Base-by-base conservation (phyloP, 164 flowering plant genomes). In the Tetracentron sinense region DNA sequence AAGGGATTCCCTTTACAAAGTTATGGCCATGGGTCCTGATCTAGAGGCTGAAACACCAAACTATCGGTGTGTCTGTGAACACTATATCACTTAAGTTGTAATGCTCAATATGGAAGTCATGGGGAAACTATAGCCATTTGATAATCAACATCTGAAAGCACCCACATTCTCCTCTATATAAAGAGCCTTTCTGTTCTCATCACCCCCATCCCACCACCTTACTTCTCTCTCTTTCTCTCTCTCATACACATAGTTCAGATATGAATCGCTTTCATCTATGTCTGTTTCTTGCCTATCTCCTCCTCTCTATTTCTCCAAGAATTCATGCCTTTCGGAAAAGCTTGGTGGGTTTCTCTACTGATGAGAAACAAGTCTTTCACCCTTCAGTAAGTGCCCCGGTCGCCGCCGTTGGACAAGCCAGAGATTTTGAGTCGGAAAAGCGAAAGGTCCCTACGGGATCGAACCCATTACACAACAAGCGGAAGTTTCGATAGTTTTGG, bases 381-480 rank as follows among this genome's bases (percentile, higher is more conserved):
- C 70, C 63, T 0, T 26, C 52, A 16, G 49, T 11, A 21, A 21
- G 48, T 3, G 61, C 56, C 48, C 38, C 72, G 1, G 21, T 16
- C 22, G 22, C 20, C 22, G 19, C 33, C 19, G 7, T 16, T 52
- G 55, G 62, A 33, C 33, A 29, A 58, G 62, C 71, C 14, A 51
- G 53, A 20, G 75, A 58, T 19, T 68, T 78, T 22, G 56, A 68
- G 21, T 70, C 81, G 0, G 64, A 75, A 69, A 80, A 77, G 66
- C 69, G 87, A 51, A 78, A 53, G n/a, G 75, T 78, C 16, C 84
- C 84, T 2, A 76, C 87, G 0, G 87, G 87, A 38, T 80, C 84
- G 4, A 83, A 83, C 61, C 87, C 84, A 17, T 66, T 83, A 25
- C 87, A 83, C 67, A 83, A 83, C 62, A 75, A 61, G 70, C 56